Evolutionary conservation across 345 rosid species (phyloP).

Genomic region (Gossypium stocksii): DNA sequence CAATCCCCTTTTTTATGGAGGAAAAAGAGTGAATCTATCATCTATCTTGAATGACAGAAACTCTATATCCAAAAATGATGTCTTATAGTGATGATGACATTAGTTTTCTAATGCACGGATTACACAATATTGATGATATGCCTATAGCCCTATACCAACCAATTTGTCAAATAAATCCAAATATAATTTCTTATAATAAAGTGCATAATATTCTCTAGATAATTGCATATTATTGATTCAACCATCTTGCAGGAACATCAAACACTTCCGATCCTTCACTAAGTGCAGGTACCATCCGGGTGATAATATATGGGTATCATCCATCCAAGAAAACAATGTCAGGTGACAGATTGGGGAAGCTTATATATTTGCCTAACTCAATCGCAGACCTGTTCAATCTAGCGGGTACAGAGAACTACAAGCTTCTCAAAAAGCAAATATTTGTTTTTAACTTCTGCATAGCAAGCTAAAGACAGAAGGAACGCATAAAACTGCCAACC

Average conservation of each 20-base stretch:
- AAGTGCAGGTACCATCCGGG: slow-evolving; percentile 41
- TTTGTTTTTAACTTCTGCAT: not conserved
- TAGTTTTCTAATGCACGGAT: slow-evolving; percentile 4
- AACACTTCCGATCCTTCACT: slow-evolving; percentile 23
- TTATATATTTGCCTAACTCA: slow-evolving; percentile 66
- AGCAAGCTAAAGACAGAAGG: not conserved
- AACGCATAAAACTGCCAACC: not conserved
- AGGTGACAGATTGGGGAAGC: slow-evolving; percentile 45
- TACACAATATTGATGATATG: not conserved
- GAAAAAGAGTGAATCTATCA: not conserved
- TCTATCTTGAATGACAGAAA: not conserved
- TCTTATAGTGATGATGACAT: not conserved
- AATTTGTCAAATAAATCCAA: not conserved
- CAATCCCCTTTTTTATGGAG: not conserved
- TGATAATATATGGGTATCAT: slow-evolving; percentile 66
- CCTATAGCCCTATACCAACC: not conserved
- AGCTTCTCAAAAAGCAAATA: not conserved
- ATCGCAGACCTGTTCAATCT: slow-evolving; percentile 55
- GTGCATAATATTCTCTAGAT: not conserved
- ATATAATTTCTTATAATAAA: not conserved
- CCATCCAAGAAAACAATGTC: slow-evolving; percentile 41
- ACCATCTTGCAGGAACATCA: slow-evolving; percentile 36
- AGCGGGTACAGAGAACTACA: slow-evolving; percentile 54
- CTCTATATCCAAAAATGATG: not conserved
- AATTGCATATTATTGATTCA: not conserved